Percentiles rank a stretch among this genome's conserved stretches.
phyloP scores from a whole-genome alignment of 2,329 filamentous ascomycete genomes.

The Penicillium griseofulvum region DNA sequence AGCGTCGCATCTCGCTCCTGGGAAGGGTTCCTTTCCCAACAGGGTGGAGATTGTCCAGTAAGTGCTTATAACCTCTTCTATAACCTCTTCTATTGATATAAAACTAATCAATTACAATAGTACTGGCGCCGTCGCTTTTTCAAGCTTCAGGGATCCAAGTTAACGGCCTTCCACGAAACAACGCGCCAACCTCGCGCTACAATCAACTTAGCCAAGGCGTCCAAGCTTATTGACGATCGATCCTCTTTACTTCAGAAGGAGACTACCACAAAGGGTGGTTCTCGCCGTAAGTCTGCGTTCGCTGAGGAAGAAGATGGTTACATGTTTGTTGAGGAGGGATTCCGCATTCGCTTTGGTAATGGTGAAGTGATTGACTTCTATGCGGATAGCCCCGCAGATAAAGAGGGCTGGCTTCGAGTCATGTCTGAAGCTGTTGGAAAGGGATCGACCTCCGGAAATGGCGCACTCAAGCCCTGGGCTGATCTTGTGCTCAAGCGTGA shows the following conservation, averaged over 20 bases:
- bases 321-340: slow-evolving; percentile 99
- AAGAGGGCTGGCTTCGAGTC: slow-evolving; percentile 92
- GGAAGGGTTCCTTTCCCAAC: slow-evolving; percentile 90
- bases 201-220: slow-evolving; percentile 92
- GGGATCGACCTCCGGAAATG: slow-evolving; percentile 43
- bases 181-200: slow-evolving; percentile 93
- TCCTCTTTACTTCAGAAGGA: slow-evolving; percentile 79
- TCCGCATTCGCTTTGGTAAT: slow-evolving; percentile 97
- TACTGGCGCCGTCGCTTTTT: slow-evolving; percentile 99
- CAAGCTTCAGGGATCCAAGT: slow-evolving; percentile 82
- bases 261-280: slow-evolving; percentile 70
- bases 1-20: slow-evolving; percentile 72
- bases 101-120: slow-evolving; percentile 47
- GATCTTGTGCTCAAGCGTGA: slow-evolving; percentile 57
- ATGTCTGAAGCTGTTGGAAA: slow-evolving; percentile 69
- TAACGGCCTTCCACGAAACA: slow-evolving; percentile 94
- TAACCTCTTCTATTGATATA: not conserved
- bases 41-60: slow-evolving; percentile 96
- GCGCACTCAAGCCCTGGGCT: slow-evolving; percentile 58
- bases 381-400: slow-evolving; percentile 80
- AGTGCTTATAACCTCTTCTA: slow-evolving; percentile 44
- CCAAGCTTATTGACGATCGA: slow-evolving; percentile 89
- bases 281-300: slow-evolving; percentile 88
- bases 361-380: slow-evolving; percentile 99
- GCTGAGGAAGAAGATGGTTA: slow-evolving; percentile 98